Conservation (phyloP, 345 rosid species). For the Draba incana region DNA sequence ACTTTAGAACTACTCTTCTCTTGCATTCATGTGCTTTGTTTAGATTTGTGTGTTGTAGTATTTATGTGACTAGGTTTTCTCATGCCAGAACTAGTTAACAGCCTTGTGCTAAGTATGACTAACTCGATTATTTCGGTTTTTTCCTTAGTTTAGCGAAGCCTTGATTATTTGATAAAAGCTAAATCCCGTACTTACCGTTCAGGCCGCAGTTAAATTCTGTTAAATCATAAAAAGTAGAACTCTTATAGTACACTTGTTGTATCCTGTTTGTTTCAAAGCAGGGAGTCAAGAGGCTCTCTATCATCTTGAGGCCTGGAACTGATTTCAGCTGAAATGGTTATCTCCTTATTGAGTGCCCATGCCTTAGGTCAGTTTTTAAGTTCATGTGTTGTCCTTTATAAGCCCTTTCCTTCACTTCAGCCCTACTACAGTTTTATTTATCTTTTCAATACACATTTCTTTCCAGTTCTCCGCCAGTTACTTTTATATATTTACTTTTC, state of each 20-base stretch:
- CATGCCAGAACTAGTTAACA: neutral
- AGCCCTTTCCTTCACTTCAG: constrained; percentile 61
- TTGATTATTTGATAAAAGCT: constrained; percentile 54
- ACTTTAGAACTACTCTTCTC: neutral
- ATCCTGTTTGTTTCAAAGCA: constrained; percentile 90
- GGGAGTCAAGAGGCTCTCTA: constrained; percentile 89
- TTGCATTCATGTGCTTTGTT: constrained; percentile 24
- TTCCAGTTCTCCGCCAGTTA: constrained; percentile 45
- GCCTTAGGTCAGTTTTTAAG: constrained; percentile 87
- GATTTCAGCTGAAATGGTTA: constrained; percentile 91
- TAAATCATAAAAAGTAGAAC: constrained; percentile 49
- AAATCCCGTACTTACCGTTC: constrained; percentile 49
- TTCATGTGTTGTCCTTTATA: constrained; percentile 59
- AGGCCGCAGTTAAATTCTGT: constrained; percentile 55
- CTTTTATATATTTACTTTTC: constrained; percentile 25
- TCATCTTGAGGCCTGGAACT: constrained; percentile 96
- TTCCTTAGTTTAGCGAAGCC: constrained; percentile 39
- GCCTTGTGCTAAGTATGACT: constrained; percentile 18
- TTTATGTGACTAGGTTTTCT: too few relatives aligned
- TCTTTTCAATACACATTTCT: constrained; percentile 45
- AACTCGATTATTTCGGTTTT: constrained; percentile 27
- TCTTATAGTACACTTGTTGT: constrained; percentile 85
- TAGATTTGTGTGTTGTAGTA: neutral
- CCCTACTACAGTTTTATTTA: constrained; percentile 53
- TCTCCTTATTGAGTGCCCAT: constrained; percentile 73